Evolutionary conservation across 2,329 filamentous ascomycete species (phyloP), one percentile per base, ranked within the genome.

Genomic region (Rhynchosporium graminicola): DNA sequence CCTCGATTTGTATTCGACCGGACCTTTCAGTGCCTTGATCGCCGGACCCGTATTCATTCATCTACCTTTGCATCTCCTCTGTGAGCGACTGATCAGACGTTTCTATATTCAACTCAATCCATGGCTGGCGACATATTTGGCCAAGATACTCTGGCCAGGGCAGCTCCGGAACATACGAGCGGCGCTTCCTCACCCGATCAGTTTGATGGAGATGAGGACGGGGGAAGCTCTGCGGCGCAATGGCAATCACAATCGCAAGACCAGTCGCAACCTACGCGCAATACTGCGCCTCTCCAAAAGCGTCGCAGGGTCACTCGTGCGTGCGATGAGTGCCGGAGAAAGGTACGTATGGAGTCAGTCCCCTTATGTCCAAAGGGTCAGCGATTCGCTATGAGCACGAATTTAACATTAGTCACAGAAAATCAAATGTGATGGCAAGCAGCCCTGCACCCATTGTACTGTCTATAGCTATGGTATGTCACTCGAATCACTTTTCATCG

Each of bases 381-480:
- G 50, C 28, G 43, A 20, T 26, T 46, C 43, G 43, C 28, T 26
- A 38, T 58, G 56, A 31, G 31, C 43, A 13, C 4, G 4, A 43
- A 15, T 28, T 36, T 59, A 59, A 59, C 48, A n/a, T 15, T 3
- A 38, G 40, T 51, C 46, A 13, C 26, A 59, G 76, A 94, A 94
- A 77, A 94, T 94, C 72, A 94, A 93, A 75, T 94, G 90, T 70
- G 90, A 93, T 74, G 90, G 90, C 69, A 92, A 92, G 76, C 90
- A 93, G 74, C 91, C 91, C 9, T 95, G 91, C 77, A 97, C 93
- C 0, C 95, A 98, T 77, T 99, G 95, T 76, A 96, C 93, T 10
- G 92, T 98, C 56, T 99, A 99, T 77, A 97, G 92, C 75, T 99
- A 99, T 80, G 94, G 95, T 97, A 83, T 74, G 83, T 71, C 38